Conservation (phyloP, 2,329 filamentous ascomycete species). For the Cadophora gregata region DNA sequence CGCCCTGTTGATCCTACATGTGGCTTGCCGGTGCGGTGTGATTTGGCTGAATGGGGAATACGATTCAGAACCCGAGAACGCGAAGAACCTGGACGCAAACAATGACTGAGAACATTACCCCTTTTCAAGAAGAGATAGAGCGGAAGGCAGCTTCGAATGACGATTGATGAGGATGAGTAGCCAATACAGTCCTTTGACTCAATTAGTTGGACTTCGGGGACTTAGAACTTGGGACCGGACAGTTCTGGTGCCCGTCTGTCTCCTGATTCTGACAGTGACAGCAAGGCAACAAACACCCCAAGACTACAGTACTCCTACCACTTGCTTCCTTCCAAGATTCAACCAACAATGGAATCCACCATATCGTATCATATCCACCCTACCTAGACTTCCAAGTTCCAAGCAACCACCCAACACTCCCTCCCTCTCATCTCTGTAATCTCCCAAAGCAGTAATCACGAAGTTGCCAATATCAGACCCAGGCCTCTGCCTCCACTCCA, state of each 20-base stretch:
- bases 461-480: background rate
- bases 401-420: background rate
- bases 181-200: background rate
- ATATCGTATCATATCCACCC: too few relatives aligned
- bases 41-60: background rate
- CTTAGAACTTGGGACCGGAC: background rate
- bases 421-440: background rate
- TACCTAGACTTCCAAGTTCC: too few relatives aligned
- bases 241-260: background rate
- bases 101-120: too few relatives aligned
- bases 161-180: background rate
- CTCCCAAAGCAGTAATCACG: background rate
- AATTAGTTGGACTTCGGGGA: background rate
- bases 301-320: too few relatives aligned
- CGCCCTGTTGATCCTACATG: conserved; percentile 1
- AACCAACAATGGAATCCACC: too few relatives aligned
- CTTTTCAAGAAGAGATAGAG: too few relatives aligned
- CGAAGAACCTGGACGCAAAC: background rate
- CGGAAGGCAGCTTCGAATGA: background rate
- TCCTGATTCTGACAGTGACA: background rate
- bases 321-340: background rate
- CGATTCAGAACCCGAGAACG: background rate
- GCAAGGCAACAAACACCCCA: too few relatives aligned
- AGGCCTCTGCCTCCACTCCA: background rate
- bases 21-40: background rate